These are phyloP conservation scores for Fusarium austroafricanum DNA, from an alignment of 2,329 filamentous ascomycete species.

Conservation along the genomic window DNA sequence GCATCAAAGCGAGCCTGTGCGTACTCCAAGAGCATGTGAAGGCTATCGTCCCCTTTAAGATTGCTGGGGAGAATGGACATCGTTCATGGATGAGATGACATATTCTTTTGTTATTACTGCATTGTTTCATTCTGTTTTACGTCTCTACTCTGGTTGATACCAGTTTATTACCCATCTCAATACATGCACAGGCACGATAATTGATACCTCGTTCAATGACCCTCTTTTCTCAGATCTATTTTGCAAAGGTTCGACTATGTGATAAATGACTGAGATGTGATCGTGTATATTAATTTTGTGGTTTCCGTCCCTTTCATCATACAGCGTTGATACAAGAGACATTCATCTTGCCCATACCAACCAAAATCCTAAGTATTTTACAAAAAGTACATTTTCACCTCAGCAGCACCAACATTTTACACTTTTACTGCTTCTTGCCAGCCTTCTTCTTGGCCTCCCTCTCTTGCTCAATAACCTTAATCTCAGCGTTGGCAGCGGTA, in stretches of 20 bases:
- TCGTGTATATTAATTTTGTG: constrained; percentile 43
- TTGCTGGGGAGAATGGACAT: not conserved
- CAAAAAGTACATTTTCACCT: constrained; percentile 33
- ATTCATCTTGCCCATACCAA: constrained; percentile 27
- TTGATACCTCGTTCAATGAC: constrained; percentile 15
- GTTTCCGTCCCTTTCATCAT: constrained; percentile 42
- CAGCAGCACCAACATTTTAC: constrained; percentile 11
- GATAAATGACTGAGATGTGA: constrained; percentile 40
- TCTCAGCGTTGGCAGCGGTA: constrained; percentile 45
- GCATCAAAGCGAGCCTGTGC: not conserved
- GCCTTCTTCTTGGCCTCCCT: constrained; percentile 33
- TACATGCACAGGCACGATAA: constrained; percentile 31
- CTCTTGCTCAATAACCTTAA: constrained; percentile 30
- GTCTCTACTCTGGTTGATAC: constrained; percentile 42
- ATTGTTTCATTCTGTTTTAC: constrained; percentile 23
- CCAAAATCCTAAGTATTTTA: constrained; percentile 39
- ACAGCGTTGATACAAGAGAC: constrained; percentile 45
- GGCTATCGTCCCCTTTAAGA: not conserved
- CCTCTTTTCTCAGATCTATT: not conserved
- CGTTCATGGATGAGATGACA: constrained; percentile 9
- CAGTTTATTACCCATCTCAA: constrained; percentile 40
- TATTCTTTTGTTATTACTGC: constrained; percentile 38
- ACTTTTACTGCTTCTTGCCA: constrained; percentile 15
- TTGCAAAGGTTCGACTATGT: not conserved
- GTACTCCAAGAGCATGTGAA: not conserved